A percentile compares a stretch with the other conserved stretches of the same genome.
phyloP scores from a whole-genome alignment of 1,284 basidiomycete species.

The Abortiporus biennis region DNA sequence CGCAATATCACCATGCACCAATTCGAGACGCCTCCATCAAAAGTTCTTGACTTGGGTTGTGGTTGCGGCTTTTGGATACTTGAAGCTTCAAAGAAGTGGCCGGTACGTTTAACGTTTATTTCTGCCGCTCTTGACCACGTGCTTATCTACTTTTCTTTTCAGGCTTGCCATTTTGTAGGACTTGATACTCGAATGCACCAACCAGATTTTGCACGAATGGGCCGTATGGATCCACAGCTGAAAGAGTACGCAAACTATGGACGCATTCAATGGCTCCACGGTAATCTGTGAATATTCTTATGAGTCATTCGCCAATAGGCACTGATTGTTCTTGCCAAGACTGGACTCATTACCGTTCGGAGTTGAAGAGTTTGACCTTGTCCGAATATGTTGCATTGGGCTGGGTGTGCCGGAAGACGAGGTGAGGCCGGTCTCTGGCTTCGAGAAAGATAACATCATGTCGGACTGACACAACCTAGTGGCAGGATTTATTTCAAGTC shows the following conservation, averaged over 20 bases:
- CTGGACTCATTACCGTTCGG: constrained; percentile 58
- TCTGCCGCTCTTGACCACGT: constrained; percentile 6
- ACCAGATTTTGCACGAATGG: constrained; percentile 39
- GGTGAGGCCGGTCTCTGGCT: too few species aligned
- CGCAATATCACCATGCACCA: constrained; percentile 46
- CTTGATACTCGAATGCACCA: constrained; percentile 53
- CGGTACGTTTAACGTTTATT: constrained; percentile 33
- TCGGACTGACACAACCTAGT: too few species aligned
- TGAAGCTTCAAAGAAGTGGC: constrained; percentile 59
- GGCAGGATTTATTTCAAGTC: constrained; percentile 32
- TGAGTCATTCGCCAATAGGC: not conserved
- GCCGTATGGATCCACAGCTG: constrained; percentile 20
- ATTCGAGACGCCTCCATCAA: constrained; percentile 42
- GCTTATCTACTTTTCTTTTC: constrained; percentile 2
- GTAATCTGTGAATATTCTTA: constrained; percentile 47
- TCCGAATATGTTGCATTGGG: constrained; percentile 55
- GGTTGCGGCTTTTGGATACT: constrained; percentile 75
- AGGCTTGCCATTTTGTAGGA: constrained; percentile 54
- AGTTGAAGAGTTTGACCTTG: constrained; percentile 52
- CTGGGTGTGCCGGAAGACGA: constrained; percentile 68
- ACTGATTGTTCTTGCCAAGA: constrained; percentile 26
- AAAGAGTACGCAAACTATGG: constrained; percentile 34
- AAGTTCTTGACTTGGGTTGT: constrained; percentile 72
- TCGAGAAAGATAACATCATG: too few species aligned
- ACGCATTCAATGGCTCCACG: constrained; percentile 62